phyloP scores from a whole-genome alignment of 176 grass and related monocot genomes.

The Eleusine indica region DNA sequence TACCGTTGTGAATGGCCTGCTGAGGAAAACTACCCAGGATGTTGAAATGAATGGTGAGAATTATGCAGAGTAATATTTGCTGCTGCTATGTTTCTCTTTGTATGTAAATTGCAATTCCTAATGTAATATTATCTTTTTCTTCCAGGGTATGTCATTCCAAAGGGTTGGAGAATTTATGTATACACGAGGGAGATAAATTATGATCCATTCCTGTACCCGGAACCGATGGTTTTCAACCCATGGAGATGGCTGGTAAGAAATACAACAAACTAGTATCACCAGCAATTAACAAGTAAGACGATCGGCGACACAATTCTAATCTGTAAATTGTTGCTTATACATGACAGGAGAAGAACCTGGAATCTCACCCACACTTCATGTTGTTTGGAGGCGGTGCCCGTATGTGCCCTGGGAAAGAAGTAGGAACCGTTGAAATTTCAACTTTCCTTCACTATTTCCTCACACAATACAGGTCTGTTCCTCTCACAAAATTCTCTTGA shows the following conservation, averaged over 20 bases:
- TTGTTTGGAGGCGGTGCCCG: conserved; percentile 90
- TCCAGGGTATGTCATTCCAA: conserved; percentile 84
- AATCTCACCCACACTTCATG: conserved; percentile 93
- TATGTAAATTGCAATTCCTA: conserved; percentile 6
- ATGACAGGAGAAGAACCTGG: conserved; percentile 72
- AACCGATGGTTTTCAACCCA: conserved; percentile 86
- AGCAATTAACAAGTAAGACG: not conserved
- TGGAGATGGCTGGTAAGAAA: conserved; percentile 97
- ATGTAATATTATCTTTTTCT: conserved; percentile 27
- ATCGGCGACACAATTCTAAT: conserved; percentile 16
- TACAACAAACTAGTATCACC: not conserved
- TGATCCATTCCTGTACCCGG: conserved; percentile 78
- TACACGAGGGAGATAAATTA: conserved; percentile 99
- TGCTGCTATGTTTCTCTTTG: not conserved
- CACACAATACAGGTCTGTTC: conserved; percentile 77
- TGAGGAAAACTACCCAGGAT: conserved; percentile 95
- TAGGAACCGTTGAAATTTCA: conserved; percentile 82
- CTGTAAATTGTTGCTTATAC: not conserved
- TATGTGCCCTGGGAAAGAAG: conserved; percentile 92
- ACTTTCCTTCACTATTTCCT: conserved; percentile 96
- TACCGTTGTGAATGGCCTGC: conserved; percentile 89
- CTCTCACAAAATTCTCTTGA: not conserved
- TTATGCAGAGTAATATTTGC: not conserved
- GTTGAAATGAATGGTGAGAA: conserved; percentile 86
- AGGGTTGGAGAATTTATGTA: conserved; percentile 97